Evolutionary conservation across 345 rosid genomes (phyloP), one percentile per base, ranked within the genome.

Genomic region (Stellera chamaejasme): DNA sequence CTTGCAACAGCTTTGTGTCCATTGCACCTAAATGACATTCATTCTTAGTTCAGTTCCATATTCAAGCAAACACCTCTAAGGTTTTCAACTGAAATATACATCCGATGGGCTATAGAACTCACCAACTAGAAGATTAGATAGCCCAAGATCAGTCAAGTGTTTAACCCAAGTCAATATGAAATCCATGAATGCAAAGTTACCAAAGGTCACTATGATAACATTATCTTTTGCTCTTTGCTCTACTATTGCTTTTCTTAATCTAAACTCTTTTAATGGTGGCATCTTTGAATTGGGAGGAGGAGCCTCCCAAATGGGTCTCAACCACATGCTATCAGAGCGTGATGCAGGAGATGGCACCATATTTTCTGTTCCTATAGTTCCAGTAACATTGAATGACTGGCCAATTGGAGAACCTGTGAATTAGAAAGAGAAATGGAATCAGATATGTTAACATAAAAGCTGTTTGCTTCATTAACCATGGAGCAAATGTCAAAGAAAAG

Each of bases 151-250:
- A 0, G 92, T 84, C 79, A 90, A 73, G 73, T 79, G 97, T 51
- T 80, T 87, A 72, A 90, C 97, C 99, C 97, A 93, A 54, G 92
- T 81, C 71, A 90, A 76, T 72, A 93, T 87, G 62, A 90, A 93
- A 83, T 93, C 97, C 97, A 87, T 90, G 60, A 87, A 90, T 0
- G 97, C 99, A 71, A 72, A 85, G 78, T 93, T 93, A 58, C 97
- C 97, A 68, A 89, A 93, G 52, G 97, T 87, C 60, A 93, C 88
- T 69, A 90, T 73, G 15, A 90, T 66, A 32, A 87, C 82, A 72
- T 93, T 81, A 57, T 87, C 85, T 56, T 77, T 67, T 43, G 67
- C 96, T 72, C 97, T 80, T 64, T 80, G 64, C 67, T 71, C 77
- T 56, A 89, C 77, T 66, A 93, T 58, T 55, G 81, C 72, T 67